Conservation (phyloP, 2,329 filamentous ascomycete species). For the Phoma sp. region DNA sequence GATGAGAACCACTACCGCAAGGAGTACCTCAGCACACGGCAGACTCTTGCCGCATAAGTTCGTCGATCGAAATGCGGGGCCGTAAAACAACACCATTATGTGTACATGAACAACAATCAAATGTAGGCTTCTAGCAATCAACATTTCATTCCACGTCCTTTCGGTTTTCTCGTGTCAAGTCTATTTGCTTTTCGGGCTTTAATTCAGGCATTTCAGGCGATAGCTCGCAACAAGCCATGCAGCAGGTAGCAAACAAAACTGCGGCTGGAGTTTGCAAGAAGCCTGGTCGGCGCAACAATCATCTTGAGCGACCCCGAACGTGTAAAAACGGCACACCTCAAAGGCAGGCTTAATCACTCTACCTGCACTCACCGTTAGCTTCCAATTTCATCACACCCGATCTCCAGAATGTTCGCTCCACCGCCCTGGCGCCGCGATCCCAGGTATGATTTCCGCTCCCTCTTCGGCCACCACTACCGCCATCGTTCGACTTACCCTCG, state of each 20-base stretch:
- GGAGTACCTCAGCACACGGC: constrained; percentile 68
- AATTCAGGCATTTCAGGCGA: neutral
- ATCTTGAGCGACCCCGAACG: neutral
- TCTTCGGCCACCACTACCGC: neutral
- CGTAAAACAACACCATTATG: neutral
- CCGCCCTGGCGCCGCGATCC: neutral
- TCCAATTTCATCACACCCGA: too few species aligned
- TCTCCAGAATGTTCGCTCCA: neutral
- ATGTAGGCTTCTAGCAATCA: neutral
- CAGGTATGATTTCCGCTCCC: neutral
- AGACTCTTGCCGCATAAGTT: constrained; percentile 22
- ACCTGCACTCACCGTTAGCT: too few species aligned
- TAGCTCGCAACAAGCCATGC: neutral
- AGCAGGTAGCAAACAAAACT: constrained; percentile 4
- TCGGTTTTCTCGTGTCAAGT: neutral
- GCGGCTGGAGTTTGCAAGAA: constrained; percentile 3
- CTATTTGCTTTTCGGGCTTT: neutral
- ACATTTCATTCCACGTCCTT: neutral
- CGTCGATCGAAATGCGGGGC: neutral
- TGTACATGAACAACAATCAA: constrained; percentile 2
- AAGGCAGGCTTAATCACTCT: too few species aligned
- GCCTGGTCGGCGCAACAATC: constrained; percentile 11
- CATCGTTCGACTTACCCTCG: neutral
- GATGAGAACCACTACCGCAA: constrained; percentile 81
- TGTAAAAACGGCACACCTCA: neutral